phyloP scores from a whole-genome alignment of 169 alveolate species.

The Neospora caninum region DNA sequence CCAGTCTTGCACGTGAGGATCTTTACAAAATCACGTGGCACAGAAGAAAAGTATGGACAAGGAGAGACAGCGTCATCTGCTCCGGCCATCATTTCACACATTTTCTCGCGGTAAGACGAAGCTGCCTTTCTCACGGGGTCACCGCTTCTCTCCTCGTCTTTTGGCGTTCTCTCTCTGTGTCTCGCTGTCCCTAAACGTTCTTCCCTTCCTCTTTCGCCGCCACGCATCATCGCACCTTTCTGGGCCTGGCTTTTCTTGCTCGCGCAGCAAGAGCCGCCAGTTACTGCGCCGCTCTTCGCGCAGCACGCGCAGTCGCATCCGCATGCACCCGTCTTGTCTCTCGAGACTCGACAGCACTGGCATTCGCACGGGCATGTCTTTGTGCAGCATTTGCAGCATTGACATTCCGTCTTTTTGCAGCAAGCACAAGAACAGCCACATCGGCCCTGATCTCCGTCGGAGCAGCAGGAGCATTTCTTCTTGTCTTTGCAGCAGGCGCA shows the following conservation, averaged over 20 bases:
- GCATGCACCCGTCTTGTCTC: background rate
- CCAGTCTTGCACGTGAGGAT: background rate
- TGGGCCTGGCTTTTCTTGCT: background rate
- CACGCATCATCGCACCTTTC: background rate
- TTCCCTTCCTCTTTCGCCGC: background rate
- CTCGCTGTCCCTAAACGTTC: no score
- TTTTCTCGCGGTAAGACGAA: no score
- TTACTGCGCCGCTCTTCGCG: background rate
- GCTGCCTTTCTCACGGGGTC: no score
- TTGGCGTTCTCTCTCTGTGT: no score
- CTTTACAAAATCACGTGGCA: background rate
- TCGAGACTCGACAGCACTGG: background rate
- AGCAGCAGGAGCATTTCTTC: background rate
- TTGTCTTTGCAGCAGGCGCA: background rate
- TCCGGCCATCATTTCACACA: no score
- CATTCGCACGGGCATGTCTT: background rate
- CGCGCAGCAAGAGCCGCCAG: background rate
- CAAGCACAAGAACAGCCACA: background rate
- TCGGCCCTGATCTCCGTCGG: background rate
- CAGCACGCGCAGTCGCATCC: background rate
- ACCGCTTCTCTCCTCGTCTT: no score
- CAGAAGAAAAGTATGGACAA: background rate
- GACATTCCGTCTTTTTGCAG: background rate
- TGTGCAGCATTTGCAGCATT: background rate
- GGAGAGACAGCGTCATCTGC: no score